Conservation (phyloP, 2,329 filamentous ascomycete species). For the Gaeumannomyces sp. region DNA sequence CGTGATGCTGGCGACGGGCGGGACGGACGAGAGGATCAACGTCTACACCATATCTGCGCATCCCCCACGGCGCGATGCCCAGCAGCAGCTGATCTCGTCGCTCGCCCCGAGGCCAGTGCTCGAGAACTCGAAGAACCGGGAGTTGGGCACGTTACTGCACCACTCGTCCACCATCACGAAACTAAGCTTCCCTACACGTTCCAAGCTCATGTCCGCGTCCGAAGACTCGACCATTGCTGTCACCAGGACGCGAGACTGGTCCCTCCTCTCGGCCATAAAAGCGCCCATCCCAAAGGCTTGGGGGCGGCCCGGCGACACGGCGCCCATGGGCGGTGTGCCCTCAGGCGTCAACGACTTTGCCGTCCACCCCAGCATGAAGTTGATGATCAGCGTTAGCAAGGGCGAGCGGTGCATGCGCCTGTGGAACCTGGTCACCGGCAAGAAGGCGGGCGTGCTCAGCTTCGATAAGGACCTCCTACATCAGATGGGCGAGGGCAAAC, state of each 20-base stretch:
- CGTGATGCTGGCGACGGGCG: conserved; percentile 82
- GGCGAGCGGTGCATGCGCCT: conserved; percentile 87
- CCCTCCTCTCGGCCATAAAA: conserved; percentile 79
- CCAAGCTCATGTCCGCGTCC: conserved; percentile 79
- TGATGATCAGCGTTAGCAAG: conserved; percentile 89
- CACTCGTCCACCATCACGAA: conserved; percentile 77
- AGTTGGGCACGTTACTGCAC: conserved; percentile 80
- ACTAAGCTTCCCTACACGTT: conserved; percentile 74
- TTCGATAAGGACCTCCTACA: conserved; percentile 69
- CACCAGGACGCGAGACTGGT: conserved; percentile 83
- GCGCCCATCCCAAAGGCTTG: conserved; percentile 75
- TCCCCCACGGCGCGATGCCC: conserved; percentile 44
- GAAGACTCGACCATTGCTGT: conserved; percentile 92
- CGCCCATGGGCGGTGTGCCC: conserved; percentile 70
- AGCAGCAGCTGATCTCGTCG: conserved; percentile 55
- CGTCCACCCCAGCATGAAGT: conserved; percentile 90
- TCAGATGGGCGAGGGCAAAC: conserved; percentile 69
- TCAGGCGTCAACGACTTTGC: conserved; percentile 93
- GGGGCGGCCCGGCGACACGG: conserved; percentile 85
- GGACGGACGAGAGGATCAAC: conserved; percentile 91
- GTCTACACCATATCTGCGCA: conserved; percentile 80
- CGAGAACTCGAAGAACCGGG: conserved; percentile 81
- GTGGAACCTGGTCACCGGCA: conserved; percentile 95
- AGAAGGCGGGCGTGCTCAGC: conserved; percentile 87
- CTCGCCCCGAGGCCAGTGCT: conserved; percentile 63